Percentiles rank a stretch among this genome's conserved stretches.
phyloP scores from a whole-genome alignment of 176 grass and related monocot species.

The Guadua angustifolia region DNA sequence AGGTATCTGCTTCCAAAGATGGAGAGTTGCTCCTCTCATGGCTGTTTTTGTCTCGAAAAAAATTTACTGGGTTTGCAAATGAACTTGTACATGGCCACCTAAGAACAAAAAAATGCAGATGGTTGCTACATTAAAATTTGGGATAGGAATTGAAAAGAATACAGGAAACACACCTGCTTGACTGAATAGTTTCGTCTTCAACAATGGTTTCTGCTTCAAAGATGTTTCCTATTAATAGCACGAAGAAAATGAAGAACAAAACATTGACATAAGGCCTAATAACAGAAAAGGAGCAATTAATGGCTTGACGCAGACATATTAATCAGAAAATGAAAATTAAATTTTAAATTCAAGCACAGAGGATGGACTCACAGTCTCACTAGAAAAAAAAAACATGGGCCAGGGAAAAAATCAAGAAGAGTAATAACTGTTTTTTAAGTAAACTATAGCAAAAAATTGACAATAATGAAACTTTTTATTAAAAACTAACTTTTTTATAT shows the following conservation, averaged over 20 bases:
- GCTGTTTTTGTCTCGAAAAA: conserved; percentile 49
- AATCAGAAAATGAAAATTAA: neutral
- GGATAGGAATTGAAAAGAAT: conserved; percentile 6
- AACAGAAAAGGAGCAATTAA: neutral
- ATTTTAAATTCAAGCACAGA: neutral
- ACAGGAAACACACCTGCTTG: conserved; percentile 57
- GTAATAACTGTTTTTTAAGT: neutral
- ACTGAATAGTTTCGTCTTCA: conserved; percentile 62
- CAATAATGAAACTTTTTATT: neutral
- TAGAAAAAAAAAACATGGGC: neutral
- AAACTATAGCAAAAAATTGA: conserved; percentile 7
- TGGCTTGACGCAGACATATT: neutral
- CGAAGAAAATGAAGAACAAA: conserved; percentile 10
- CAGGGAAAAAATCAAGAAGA: neutral
- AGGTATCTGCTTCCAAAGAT: conserved; percentile 43
- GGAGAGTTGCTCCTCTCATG: conserved; percentile 49
- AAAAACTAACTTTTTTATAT: neutral
- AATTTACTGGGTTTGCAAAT: conserved; percentile 50
- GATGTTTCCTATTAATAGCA: conserved; percentile 54
- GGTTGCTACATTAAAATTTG: conserved; percentile 32
- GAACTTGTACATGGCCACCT: conserved; percentile 77
- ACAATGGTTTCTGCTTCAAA: conserved; percentile 63
- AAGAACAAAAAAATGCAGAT: conserved; percentile 24
- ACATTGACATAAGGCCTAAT: conserved; percentile 9
- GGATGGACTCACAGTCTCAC: neutral